Base-by-base conservation (phyloP, 2,329 filamentous ascomycete species). In the Cladophialophora bantiana region DNA sequence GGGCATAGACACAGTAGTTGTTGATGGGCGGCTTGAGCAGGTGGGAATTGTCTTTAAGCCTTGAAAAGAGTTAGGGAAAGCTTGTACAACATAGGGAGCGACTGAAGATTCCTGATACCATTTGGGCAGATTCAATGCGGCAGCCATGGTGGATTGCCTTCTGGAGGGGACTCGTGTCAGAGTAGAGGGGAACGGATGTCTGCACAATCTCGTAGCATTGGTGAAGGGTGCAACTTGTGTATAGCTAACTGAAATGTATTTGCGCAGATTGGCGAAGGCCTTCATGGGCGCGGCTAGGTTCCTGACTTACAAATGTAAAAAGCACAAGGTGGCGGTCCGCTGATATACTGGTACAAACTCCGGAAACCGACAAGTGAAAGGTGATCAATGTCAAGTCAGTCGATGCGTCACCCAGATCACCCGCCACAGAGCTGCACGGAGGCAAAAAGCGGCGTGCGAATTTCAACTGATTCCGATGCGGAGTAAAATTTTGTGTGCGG, bases 1-100 rank as follows among this genome's bases (percentile, higher is more conserved):
- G 77, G 77, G 96, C 91, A 83, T 97, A 96, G 75, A 98, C 92
- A 82, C 94, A 97, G 83, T 95, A 96, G 83, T 98, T 98, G 83
- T 97, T 97, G 76, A 98, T 89, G 1, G 95, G 95, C 0, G 95
- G 95, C 78, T 97, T 88, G 65, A 97, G 88, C 68, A 98, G 89
- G 77, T 98, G 94, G 0, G 91, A 90, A 80, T 98, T 98, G 77
- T 94, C 88, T 75, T 92, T 86, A 48, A 99, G 89, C 94, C 94
- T 97, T 70, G 35, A 38, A 12, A 54, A 52, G 7, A 32, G 58
- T 68, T 55, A 65, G 57, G 35, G 13, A 20, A n/a, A 7, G 10
- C 4, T 35, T 3, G 45, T 12, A 13, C 45, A 26, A 50, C 20
- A 31, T 31, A 26, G 20, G 26, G 26, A 50, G 12, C 7, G 7